phyloP scores from a whole-genome alignment of 148 eudicot species.

The Diospyros lotus region DNA sequence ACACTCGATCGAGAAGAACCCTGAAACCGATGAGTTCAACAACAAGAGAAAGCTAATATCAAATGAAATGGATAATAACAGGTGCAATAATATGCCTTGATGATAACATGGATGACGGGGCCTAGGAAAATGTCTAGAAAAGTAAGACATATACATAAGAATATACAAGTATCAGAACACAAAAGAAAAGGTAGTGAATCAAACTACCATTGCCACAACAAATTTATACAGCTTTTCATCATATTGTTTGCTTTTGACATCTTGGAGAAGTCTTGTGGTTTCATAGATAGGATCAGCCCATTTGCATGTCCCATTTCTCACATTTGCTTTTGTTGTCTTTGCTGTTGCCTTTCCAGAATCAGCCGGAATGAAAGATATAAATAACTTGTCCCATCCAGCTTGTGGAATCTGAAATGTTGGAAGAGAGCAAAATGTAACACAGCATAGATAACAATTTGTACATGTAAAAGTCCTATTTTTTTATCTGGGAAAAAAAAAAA shows the following conservation, averaged over 20 bases:
- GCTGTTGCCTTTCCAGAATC: slow-evolving; percentile 84
- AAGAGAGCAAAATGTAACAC: neutral
- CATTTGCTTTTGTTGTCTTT: slow-evolving; percentile 91
- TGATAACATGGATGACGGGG: neutral
- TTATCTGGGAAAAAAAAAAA: neutral
- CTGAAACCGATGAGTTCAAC: slow-evolving; percentile 32
- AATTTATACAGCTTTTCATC: slow-evolving; percentile 94
- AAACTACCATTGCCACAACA: slow-evolving; percentile 81
- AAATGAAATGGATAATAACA: slow-evolving; percentile 4
- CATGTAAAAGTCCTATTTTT: neutral
- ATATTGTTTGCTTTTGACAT: slow-evolving; percentile 68
- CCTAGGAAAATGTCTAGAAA: neutral
- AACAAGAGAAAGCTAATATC: slow-evolving; percentile 3
- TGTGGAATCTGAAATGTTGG: slow-evolving; percentile 64
- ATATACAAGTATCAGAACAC: slow-evolving; percentile 1
- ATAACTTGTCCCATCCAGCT: slow-evolving; percentile 91
- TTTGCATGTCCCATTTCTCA: slow-evolving; percentile 92
- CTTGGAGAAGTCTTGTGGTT: slow-evolving; percentile 91
- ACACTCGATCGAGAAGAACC: slow-evolving; percentile 89
- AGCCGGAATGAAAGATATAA: slow-evolving; percentile 76
- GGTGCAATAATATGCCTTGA: neutral
- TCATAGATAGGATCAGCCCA: slow-evolving; percentile 99
- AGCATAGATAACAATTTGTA: neutral
- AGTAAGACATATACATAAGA: neutral
- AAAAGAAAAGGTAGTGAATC: slow-evolving; percentile 1